A percentile compares a stretch with the other conserved stretches of the same genome.
Conservation (phyloP, 2,329 filamentous ascomycete genomes). For the Drechslerella dactyloides region DNA sequence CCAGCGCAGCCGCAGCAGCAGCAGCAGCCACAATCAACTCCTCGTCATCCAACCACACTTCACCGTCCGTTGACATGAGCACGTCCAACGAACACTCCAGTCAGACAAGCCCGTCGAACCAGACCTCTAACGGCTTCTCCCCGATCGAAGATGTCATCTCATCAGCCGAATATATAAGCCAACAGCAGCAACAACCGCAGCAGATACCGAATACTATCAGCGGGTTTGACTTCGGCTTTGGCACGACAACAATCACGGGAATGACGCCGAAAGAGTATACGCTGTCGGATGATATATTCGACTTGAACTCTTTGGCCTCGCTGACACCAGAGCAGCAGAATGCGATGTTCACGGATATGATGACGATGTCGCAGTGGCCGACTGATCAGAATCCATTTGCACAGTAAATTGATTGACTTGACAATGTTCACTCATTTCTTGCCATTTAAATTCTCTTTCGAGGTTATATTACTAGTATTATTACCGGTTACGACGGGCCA, state of each 20-base stretch:
- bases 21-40: conserved; percentile 4
- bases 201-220: conserved; percentile 11
- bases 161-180: conserved; percentile 21
- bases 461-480: neutral
- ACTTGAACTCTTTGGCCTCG: conserved; percentile 30
- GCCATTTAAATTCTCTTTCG: neutral
- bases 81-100: conserved; percentile 35
- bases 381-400: conserved; percentile 35
- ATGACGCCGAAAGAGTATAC: conserved; percentile 41
- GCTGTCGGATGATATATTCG: conserved; percentile 32
- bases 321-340: conserved; percentile 41
- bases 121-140: conserved; percentile 32
- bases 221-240: conserved; percentile 37
- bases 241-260: conserved; percentile 1
- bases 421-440: neutral
- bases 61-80: conserved; percentile 37
- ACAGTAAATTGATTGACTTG: conserved; percentile 6
- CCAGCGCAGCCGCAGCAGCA: conserved; percentile 11
- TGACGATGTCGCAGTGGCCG: conserved; percentile 46
- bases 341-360: conserved; percentile 48
- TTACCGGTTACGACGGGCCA: neutral
- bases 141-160: conserved; percentile 43
- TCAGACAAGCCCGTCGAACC: conserved; percentile 42
- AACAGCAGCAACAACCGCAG: conserved; percentile 20
- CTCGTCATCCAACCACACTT: conserved; percentile 42